These are phyloP conservation scores for Cladosporium cucumerinum DNA, from an alignment of 2,329 filamentous ascomycete genomes.

Conservation along the genomic window DNA sequence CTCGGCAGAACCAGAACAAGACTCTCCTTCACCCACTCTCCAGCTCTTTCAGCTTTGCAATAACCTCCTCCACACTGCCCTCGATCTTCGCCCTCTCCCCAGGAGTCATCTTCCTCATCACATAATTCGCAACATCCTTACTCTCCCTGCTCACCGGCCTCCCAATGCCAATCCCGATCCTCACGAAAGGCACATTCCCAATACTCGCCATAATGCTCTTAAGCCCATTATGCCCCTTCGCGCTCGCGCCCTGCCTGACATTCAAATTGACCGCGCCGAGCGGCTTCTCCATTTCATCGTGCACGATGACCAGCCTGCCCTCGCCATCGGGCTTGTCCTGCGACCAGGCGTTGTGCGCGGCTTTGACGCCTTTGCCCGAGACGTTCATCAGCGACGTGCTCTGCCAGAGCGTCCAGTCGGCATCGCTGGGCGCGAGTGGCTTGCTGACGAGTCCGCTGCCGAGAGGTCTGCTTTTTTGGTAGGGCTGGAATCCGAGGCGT, in stretches of 20 bases:
- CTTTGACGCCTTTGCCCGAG: constrained; percentile 67
- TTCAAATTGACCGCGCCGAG: constrained; percentile 64
- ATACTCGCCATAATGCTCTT: constrained; percentile 62
- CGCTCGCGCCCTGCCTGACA: constrained; percentile 49
- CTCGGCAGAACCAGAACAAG: not conserved
- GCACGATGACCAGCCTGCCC: constrained; percentile 68
- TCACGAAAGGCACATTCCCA: constrained; percentile 72
- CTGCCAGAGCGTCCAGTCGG: constrained; percentile 64
- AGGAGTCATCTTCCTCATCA: constrained; percentile 64
- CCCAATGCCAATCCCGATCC: constrained; percentile 81
- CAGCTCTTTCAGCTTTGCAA: constrained; percentile 38
- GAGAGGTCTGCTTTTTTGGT: constrained; percentile 41
- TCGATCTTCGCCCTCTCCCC: constrained; percentile 44
- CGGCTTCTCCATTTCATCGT: constrained; percentile 79
- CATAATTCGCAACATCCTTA: constrained; percentile 69
- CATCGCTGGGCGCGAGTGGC: constrained; percentile 34
- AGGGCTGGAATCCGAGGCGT: constrained; percentile 38
- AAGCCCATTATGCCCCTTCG: constrained; percentile 46
- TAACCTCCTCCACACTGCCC: constrained; percentile 31
- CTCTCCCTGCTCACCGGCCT: constrained; percentile 67
- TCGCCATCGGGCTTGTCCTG: constrained; percentile 35
- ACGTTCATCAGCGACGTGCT: constrained; percentile 81
- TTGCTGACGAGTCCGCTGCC: constrained; percentile 52
- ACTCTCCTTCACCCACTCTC: constrained; percentile 20
- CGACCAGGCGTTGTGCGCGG: constrained; percentile 59